Conservation (phyloP, 768 basidiomycete species). For the Boletus pseudo-olivaceus region DNA sequence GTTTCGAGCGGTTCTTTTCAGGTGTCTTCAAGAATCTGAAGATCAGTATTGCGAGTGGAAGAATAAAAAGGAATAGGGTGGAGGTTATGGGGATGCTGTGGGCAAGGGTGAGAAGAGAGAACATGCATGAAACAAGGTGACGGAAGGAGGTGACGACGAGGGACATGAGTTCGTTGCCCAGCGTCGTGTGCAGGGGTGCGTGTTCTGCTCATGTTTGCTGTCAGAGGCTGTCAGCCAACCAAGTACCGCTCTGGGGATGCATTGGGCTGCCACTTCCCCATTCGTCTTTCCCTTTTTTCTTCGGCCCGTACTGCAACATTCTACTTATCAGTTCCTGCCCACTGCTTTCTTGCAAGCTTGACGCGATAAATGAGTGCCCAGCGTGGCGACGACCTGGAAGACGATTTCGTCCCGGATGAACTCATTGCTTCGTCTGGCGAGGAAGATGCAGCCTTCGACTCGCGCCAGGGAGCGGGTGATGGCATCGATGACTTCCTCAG, state of each 20-base stretch:
- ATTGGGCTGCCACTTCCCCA: constrained; percentile 6
- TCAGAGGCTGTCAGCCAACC: neutral
- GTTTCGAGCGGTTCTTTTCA: neutral
- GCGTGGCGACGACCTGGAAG: constrained; percentile 78
- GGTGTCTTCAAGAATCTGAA: neutral
- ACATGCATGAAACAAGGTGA: constrained; percentile 8
- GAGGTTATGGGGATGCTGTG: neutral
- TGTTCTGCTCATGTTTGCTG: constrained; percentile 29
- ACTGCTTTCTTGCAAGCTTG: neutral
- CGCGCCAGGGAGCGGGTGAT: constrained; percentile 31
- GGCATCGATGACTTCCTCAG: constrained; percentile 41
- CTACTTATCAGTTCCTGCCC: neutral
- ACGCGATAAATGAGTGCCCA: constrained; percentile 27
- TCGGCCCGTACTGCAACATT: neutral
- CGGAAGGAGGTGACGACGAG: neutral
- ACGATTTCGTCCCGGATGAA: constrained; percentile 74
- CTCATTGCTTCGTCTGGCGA: constrained; percentile 61
- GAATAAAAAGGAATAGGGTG: neutral
- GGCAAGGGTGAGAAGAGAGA: constrained; percentile 9
- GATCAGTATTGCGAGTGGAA: constrained; percentile 8
- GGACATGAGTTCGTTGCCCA: constrained; percentile 10
- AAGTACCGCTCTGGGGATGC: neutral
- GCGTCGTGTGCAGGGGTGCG: constrained; percentile 12
- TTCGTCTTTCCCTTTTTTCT: neutral
- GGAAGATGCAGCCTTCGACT: constrained; percentile 36